Conservation (phyloP, 2,329 filamentous ascomycete species). For the Apiospora rasikravindrae region DNA sequence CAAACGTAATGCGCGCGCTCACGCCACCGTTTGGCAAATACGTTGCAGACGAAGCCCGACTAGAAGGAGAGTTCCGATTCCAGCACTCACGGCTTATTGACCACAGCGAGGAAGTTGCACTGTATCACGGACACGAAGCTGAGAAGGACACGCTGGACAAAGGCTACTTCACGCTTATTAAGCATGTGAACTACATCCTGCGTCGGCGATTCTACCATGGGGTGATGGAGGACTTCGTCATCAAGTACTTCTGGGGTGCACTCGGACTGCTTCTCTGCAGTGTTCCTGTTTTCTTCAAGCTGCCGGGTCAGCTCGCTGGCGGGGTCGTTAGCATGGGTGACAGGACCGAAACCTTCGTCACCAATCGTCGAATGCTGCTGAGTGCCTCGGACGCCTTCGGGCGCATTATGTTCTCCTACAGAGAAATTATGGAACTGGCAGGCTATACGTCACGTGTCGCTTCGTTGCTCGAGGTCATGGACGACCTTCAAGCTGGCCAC, state of each 20-base stretch:
- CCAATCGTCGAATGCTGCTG: constrained; percentile 88
- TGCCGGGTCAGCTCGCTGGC: constrained; percentile 68
- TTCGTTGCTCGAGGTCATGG: constrained; percentile 89
- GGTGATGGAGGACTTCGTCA: constrained; percentile 99
- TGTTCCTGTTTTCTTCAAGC: constrained; percentile 93
- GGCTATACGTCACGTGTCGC: constrained; percentile 94
- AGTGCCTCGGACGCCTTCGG: constrained; percentile 96
- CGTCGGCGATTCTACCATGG: constrained; percentile 91
- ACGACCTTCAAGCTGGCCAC: constrained; percentile 85
- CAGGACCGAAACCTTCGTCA: constrained; percentile 81
- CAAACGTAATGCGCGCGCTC: constrained; percentile 88
- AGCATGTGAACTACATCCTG: constrained; percentile 96
- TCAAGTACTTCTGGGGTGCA: constrained; percentile 99
- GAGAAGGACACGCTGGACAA: constrained; percentile 98
- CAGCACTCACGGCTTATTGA: constrained; percentile 95
- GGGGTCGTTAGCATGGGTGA: constrained; percentile 69
- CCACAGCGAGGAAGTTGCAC: constrained; percentile 91
- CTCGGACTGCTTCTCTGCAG: constrained; percentile 90
- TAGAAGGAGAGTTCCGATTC: constrained; percentile 96
- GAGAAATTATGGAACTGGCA: constrained; percentile 94
- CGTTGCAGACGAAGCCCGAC: constrained; percentile 90
- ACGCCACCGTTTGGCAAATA: constrained; percentile 98
- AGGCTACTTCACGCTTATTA: constrained; percentile 98
- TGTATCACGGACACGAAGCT: constrained; percentile 89
- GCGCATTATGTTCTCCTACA: constrained; percentile 96